phyloP scores from a whole-genome alignment of 1,284 basidiomycete genomes.

The Malassezia brasiliensis region DNA sequence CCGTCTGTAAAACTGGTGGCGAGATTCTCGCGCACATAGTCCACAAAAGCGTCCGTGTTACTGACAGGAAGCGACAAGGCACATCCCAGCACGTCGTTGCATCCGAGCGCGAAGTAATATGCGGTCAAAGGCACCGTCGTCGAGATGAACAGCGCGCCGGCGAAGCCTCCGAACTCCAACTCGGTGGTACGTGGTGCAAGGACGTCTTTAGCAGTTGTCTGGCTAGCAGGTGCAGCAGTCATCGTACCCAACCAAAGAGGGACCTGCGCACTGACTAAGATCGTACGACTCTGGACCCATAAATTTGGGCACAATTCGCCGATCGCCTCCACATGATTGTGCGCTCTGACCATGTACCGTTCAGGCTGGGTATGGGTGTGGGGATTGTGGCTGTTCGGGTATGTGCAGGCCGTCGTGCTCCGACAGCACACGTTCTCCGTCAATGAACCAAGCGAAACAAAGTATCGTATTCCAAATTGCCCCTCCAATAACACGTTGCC shows the following conservation, averaged over 20 bases:
- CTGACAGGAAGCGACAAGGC: slow-evolving; percentile 26
- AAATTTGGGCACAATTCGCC: background rate
- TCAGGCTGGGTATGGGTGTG: background rate
- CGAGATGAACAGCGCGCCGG: slow-evolving; percentile 66
- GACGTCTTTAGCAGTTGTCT: slow-evolving; percentile 4
- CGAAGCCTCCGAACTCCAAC: slow-evolving; percentile 78
- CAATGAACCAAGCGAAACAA: too few relatives aligned
- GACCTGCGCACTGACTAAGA: too few relatives aligned
- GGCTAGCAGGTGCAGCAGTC: too few relatives aligned
- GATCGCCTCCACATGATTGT: background rate
- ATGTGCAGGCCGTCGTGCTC: too few relatives aligned
- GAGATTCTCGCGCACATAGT: slow-evolving; percentile 21
- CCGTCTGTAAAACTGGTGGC: slow-evolving; percentile 61
- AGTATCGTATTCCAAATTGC: background rate
- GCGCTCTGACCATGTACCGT: background rate
- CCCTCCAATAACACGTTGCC: background rate
- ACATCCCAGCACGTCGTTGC: slow-evolving; percentile 57
- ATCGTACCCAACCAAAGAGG: too few relatives aligned
- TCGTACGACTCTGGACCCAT: background rate
- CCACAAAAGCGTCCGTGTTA: slow-evolving; percentile 20
- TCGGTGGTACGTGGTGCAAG: slow-evolving; percentile 53
- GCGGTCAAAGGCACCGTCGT: slow-evolving; percentile 63
- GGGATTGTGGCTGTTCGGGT: too few relatives aligned
- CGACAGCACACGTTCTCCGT: too few relatives aligned
- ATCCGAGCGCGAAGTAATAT: slow-evolving; percentile 74